phyloP scores from a whole-genome alignment of 228 moss, liverwort and hornwort genomes.

The Sphagnum fallax region DNA sequence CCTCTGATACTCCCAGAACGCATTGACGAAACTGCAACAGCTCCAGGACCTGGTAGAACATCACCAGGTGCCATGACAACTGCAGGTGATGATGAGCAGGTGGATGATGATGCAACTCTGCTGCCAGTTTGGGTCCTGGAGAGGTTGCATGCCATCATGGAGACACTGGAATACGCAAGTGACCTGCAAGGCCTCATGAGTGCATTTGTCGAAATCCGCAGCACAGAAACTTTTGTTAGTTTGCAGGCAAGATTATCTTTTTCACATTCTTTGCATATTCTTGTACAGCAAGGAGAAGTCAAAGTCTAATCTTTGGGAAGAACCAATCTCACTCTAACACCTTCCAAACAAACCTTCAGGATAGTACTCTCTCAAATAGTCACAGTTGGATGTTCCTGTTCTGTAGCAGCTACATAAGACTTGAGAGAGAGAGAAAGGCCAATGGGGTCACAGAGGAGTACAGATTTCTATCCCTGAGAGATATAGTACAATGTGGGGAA shows the following conservation, averaged over 20 bases:
- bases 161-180: constrained; percentile 40
- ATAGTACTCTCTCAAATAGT: no score
- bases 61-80: neutral
- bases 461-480: neutral
- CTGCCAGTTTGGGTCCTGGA: constrained; percentile 35
- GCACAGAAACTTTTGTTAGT: constrained; percentile 53
- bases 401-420: no score
- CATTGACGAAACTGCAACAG: constrained; percentile 7
- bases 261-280: neutral
- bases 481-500: neutral
- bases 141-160: constrained; percentile 60
- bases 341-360: no score
- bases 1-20: constrained; percentile 53
- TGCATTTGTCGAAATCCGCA: constrained; percentile 60
- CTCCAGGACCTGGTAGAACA: neutral
- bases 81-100: neutral
- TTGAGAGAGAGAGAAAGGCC: neutral
- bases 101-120: neutral
- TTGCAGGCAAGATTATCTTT: constrained; percentile 24
- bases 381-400: no score
- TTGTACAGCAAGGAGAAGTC: no score
- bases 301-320: no score
- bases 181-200: constrained; percentile 62
- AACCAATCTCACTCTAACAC: no score
- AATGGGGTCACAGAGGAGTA: no score